Percentiles rank a stretch among this genome's conserved stretches.
Conservation (phyloP, 352 stramenopile species). For the Phytopythium delawarense region DNA sequence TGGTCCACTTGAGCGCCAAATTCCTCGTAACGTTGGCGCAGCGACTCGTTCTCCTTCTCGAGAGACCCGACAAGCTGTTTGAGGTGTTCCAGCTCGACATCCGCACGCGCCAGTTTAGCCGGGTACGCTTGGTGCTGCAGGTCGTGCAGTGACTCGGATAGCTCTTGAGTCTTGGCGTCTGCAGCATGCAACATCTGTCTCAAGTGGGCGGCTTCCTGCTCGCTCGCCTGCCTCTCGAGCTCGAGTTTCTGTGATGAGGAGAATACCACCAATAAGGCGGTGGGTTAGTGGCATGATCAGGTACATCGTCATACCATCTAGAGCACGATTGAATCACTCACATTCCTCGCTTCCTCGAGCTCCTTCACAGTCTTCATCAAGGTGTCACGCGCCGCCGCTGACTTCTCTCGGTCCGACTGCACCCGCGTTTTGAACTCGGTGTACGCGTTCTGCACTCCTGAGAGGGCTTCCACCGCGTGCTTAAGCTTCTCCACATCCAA, state of each 20-base stretch:
- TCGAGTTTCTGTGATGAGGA: constrained; percentile 34
- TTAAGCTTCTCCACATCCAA: constrained; percentile 31
- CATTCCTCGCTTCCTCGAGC: constrained; percentile 32
- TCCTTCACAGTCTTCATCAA: constrained; percentile 21
- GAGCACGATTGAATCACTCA: constrained; percentile 8
- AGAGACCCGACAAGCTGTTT: constrained; percentile 24
- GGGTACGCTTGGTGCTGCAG: constrained; percentile 46
- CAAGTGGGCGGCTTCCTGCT: constrained; percentile 52
- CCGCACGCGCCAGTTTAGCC: constrained; percentile 38
- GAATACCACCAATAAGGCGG: background rate
- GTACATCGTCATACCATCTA: constrained; percentile 2
- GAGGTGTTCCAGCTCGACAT: constrained; percentile 42
- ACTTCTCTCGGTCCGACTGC: constrained; percentile 24
- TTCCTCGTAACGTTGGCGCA: constrained; percentile 66
- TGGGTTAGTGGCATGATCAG: background rate
- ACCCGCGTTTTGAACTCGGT: constrained; percentile 25
- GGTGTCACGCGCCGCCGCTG: constrained; percentile 11
- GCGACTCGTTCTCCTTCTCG: constrained; percentile 48
- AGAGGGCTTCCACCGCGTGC: constrained; percentile 24
- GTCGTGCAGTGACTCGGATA: constrained; percentile 33
- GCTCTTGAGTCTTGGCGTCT: constrained; percentile 40
- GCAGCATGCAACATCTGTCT: constrained; percentile 47
- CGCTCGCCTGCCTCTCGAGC: constrained; percentile 38
- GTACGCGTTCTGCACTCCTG: constrained; percentile 35
- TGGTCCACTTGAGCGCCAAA: constrained; percentile 69